These are phyloP conservation scores for Geotrichum australiense DNA, from an alignment of 1,139 yeast genomes.

Conservation along the genomic window DNA sequence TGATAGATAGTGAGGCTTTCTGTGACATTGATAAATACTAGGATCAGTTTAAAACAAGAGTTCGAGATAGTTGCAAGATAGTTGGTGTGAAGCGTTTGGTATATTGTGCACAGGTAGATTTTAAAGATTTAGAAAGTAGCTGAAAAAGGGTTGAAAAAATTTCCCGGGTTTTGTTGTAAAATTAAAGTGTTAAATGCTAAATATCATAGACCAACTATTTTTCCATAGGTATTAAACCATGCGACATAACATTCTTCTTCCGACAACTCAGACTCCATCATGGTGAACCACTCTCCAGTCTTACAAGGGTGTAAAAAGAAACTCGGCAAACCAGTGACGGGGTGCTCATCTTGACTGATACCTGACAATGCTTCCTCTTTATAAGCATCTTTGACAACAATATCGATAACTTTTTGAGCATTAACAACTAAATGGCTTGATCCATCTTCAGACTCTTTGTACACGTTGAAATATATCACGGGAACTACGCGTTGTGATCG, in stretches of 20 bases:
- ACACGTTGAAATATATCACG: slow-evolving; percentile 29
- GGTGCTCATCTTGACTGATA: slow-evolving; percentile 33
- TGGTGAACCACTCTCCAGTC: slow-evolving; percentile 25
- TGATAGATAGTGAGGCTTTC: slow-evolving; percentile 21
- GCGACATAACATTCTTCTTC: slow-evolving; percentile 6
- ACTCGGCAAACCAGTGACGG: slow-evolving; percentile 29
- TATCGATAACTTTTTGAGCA: slow-evolving; percentile 19
- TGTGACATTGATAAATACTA: not conserved
- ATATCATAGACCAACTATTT: slow-evolving; percentile 19
- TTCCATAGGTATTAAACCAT: slow-evolving; percentile 29
- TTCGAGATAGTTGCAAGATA: not conserved
- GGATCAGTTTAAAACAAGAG: too few species aligned
- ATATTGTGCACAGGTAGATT: too few species aligned
- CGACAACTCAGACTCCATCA: slow-evolving; percentile 7
- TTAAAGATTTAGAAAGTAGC: too few species aligned
- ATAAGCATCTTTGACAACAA: slow-evolving; percentile 18
- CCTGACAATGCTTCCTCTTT: slow-evolving; percentile 7
- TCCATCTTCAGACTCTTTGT: slow-evolving; percentile 12
- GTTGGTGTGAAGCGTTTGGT: slow-evolving; percentile 5
- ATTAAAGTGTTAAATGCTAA: too few species aligned
- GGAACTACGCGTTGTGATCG: slow-evolving; percentile 25
- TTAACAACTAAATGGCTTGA: slow-evolving; percentile 18
- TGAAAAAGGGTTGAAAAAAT: too few species aligned
- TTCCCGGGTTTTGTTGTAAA: too few species aligned
- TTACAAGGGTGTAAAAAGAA: slow-evolving; percentile 37